Percentiles rank a stretch among this genome's conserved stretches.
Conservation (phyloP, 2,329 filamentous ascomycete species). For the Endoconidiophora laricicola region DNA sequence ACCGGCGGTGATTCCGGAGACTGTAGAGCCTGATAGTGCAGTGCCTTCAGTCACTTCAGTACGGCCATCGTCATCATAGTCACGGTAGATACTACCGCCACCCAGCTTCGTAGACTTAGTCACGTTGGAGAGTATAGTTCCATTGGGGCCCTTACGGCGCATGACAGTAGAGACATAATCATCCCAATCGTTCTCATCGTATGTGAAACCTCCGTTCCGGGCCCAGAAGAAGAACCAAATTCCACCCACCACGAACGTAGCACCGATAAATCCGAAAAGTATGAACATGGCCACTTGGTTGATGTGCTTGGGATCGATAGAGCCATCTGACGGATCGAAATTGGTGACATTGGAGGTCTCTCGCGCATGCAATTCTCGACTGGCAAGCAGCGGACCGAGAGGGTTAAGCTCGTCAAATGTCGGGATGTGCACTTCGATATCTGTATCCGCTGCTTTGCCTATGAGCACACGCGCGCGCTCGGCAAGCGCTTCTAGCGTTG, state of each 20-base stretch:
- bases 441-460: not conserved
- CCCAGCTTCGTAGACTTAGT: conserved; percentile 71
- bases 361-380: conserved; percentile 26
- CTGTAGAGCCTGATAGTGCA: conserved; percentile 27
- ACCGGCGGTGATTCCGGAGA: conserved; percentile 32
- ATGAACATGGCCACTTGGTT: conserved; percentile 62
- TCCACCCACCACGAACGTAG: conserved; percentile 51
- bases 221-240: conserved; percentile 99
- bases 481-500: conserved; percentile 4
- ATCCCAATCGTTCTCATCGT: conserved; percentile 78
- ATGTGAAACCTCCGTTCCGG: conserved; percentile 86
- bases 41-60: conserved; percentile 31
- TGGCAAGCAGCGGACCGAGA: conserved; percentile 26
- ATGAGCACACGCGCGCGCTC: conserved; percentile 3
- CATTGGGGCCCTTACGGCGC: conserved; percentile 75
- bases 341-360: conserved; percentile 21
- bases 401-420: conserved; percentile 4
- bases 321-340: conserved; percentile 28
- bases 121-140: conserved; percentile 66
- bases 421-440: not conserved
- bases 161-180: conserved; percentile 95
- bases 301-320: conserved; percentile 37
- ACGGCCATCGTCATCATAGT: conserved; percentile 39
- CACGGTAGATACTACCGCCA: conserved; percentile 71
- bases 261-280: conserved; percentile 71